These are phyloP conservation scores for Turnera subulata DNA, from an alignment of 345 rosid species.

Conservation along the genomic window DNA sequence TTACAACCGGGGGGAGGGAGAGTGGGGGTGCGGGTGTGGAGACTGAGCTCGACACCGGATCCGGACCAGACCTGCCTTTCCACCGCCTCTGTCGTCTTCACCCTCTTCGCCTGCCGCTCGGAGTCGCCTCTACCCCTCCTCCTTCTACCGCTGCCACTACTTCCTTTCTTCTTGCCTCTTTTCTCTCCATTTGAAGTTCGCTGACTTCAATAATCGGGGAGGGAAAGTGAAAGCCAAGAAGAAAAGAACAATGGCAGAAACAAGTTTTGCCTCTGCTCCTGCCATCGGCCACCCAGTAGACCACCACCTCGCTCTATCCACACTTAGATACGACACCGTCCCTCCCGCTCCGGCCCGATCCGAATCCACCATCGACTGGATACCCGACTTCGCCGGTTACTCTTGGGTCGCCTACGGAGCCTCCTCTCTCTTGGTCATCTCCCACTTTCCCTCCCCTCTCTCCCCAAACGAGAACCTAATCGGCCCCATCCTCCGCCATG, in stretches of 20 bases:
- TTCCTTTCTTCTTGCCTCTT: too few relatives aligned
- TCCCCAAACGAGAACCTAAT: slow-evolving; percentile 46
- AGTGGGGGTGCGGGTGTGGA: too few relatives aligned
- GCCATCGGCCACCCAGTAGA: slow-evolving; percentile 45
- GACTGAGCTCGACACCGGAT: too few relatives aligned
- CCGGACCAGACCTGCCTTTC: too few relatives aligned
- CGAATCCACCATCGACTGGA: slow-evolving; percentile 67
- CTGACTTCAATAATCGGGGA: too few relatives aligned
- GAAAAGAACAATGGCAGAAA: slow-evolving; percentile 42
- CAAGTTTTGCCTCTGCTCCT: slow-evolving; percentile 20
- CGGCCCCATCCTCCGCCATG: slow-evolving; percentile 76
- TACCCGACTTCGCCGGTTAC: slow-evolving; percentile 77
- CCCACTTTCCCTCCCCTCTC: slow-evolving; percentile 87
- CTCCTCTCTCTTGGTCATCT: slow-evolving; percentile 76
- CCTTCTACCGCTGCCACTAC: too few relatives aligned
- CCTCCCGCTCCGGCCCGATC: slow-evolving; percentile 72
- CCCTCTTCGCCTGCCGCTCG: too few relatives aligned
- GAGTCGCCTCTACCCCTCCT: too few relatives aligned
- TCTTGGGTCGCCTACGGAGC: slow-evolving; percentile 96
- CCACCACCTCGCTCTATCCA: slow-evolving; percentile 54
- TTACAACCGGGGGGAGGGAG: too few relatives aligned
- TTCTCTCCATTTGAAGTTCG: too few relatives aligned
- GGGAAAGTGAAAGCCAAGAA: too few relatives aligned
- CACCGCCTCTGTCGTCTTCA: too few relatives aligned
- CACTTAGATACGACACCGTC: slow-evolving; percentile 52